Conservation (phyloP, 371 early-diverging fungal genomes). For the Circinella minor region DNA sequence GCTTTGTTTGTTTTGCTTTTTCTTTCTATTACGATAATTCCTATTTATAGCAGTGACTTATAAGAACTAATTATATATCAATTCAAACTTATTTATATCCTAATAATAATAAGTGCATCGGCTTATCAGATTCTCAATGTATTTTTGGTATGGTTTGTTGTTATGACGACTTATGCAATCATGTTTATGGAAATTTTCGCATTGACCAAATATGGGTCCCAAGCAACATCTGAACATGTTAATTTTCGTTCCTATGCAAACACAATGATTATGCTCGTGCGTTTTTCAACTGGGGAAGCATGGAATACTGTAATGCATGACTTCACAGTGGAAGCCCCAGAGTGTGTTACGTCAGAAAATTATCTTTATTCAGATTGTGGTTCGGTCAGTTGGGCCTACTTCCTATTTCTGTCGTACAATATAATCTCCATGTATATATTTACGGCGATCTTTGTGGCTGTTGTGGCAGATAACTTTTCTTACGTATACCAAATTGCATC, state of each 20-base stretch:
- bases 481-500: constrained; percentile 72
- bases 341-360: constrained; percentile 61
- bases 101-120: constrained; percentile 41
- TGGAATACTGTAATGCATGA: constrained; percentile 80
- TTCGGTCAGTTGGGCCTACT: constrained; percentile 61
- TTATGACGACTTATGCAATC: constrained; percentile 68
- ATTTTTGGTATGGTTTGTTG: constrained; percentile 71
- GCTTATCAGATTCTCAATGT: constrained; percentile 66
- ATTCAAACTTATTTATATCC: background rate
- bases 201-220: constrained; percentile 64
- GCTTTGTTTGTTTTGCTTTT: constrained; percentile 8
- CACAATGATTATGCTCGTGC: constrained; percentile 65
- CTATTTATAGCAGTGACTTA: too few species aligned
- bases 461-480: constrained; percentile 75
- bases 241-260: constrained; percentile 66
- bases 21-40: background rate
- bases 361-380: constrained; percentile 73
- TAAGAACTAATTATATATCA: too few species aligned
- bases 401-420: constrained; percentile 70
- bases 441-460: constrained; percentile 72
- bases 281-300: constrained; percentile 74
- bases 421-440: constrained; percentile 81
- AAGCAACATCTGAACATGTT: constrained; percentile 57
- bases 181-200: constrained; percentile 79
- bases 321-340: constrained; percentile 62